phyloP scores from a whole-genome alignment of 768 basidiomycete species.

The Phallus indusiatus region DNA sequence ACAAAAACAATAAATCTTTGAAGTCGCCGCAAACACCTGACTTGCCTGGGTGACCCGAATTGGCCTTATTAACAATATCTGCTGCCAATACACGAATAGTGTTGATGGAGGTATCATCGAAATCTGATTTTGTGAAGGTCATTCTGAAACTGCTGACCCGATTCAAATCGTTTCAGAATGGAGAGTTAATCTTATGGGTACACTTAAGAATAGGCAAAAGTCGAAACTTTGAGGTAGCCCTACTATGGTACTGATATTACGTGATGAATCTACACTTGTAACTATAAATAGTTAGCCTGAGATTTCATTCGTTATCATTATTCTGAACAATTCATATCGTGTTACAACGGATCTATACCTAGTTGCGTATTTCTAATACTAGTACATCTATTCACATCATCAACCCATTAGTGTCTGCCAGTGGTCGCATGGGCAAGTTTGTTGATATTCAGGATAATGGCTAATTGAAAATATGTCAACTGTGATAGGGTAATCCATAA shows the following conservation, averaged over 20 bases:
- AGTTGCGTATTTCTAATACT: neutral
- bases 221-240: too few species aligned
- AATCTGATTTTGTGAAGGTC: slow-evolving; percentile 15
- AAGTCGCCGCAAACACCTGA: neutral
- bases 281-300: neutral
- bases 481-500: neutral
- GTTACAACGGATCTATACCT: neutral
- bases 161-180: too few species aligned
- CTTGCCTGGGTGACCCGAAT: slow-evolving; percentile 88
- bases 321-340: neutral
- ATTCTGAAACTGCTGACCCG: slow-evolving; percentile 9
- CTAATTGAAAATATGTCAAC: slow-evolving; percentile 17
- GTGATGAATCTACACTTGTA: neutral
- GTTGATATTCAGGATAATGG: slow-evolving; percentile 39
- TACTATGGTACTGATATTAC: neutral
- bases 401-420: neutral
- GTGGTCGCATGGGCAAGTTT: slow-evolving; percentile 23
- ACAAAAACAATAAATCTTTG: slow-evolving; percentile 8
- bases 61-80: slow-evolving; percentile 75
- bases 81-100: slow-evolving; percentile 72
- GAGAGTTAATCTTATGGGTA: neutral
- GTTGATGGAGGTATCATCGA: slow-evolving; percentile 53
- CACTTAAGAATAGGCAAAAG: neutral
- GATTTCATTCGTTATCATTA: neutral
- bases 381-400: neutral